Evolutionary conservation across 2,329 filamentous ascomycete genomes (phyloP).

Genomic region (Rutstroemia sp.): DNA sequence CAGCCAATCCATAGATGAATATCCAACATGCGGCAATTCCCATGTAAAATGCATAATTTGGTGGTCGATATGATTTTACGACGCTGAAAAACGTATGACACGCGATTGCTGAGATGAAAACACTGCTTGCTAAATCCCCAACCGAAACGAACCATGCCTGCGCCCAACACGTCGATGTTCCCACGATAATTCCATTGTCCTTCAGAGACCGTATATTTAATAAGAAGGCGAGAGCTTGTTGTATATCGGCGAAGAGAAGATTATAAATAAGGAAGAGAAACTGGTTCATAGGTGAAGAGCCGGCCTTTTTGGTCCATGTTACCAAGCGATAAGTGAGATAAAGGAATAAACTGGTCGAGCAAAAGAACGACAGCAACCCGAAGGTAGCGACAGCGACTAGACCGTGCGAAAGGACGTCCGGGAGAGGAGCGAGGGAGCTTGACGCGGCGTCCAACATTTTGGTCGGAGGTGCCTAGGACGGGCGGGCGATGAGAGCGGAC

Average conservation of each 20-base stretch:
- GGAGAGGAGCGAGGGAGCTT: slow-evolving; percentile 23
- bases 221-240: slow-evolving; percentile 57
- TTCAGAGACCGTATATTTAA: slow-evolving; percentile 54
- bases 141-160: slow-evolving; percentile 65
- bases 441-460: slow-evolving; percentile 15
- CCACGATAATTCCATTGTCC: slow-evolving; percentile 45
- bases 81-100: slow-evolving; percentile 59
- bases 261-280: slow-evolving; percentile 65
- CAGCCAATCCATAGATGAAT: slow-evolving; percentile 50
- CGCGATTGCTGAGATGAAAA: slow-evolving; percentile 60
- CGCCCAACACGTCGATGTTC: slow-evolving; percentile 47
- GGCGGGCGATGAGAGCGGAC: not conserved
- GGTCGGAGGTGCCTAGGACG: not conserved
- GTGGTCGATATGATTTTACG: slow-evolving; percentile 46
- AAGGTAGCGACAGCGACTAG: slow-evolving; percentile 38
- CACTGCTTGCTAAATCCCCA: slow-evolving; percentile 57
- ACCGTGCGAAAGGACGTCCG: slow-evolving; percentile 29
- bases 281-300: slow-evolving; percentile 47
- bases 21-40: slow-evolving; percentile 46
- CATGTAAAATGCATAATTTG: slow-evolving; percentile 42
- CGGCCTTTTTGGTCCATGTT: slow-evolving; percentile 18
- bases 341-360: slow-evolving; percentile 35
- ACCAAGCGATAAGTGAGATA: slow-evolving; percentile 34
- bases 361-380: slow-evolving; percentile 40
- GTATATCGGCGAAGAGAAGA: slow-evolving; percentile 59